Percentiles rank a stretch among this genome's conserved stretches.
These are phyloP conservation scores for Pseudogymnoascus sp. DNA, from an alignment of 2,329 filamentous ascomycete species.

Conservation along the genomic window DNA sequence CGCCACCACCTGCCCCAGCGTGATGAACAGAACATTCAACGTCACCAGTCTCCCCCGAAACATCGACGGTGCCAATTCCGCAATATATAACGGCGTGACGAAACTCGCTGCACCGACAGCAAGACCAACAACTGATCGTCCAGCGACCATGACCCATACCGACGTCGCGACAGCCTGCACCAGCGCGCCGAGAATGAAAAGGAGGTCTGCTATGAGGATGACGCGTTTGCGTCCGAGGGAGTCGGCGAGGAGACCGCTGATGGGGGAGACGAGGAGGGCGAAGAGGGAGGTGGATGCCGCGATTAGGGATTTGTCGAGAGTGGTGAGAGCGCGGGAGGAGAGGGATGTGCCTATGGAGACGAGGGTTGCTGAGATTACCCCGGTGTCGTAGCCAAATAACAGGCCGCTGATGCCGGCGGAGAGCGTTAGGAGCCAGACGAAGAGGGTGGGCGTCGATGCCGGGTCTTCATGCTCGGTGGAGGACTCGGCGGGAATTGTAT, in stretches of 20 bases:
- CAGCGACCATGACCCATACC: constrained; percentile 57
- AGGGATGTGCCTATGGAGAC: constrained; percentile 55
- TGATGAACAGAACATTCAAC: constrained; percentile 74
- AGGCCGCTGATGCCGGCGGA: constrained; percentile 60
- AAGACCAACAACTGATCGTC: constrained; percentile 60
- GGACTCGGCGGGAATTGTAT: constrained; percentile 9
- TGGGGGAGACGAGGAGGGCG: constrained; percentile 54
- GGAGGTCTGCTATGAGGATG: constrained; percentile 53
- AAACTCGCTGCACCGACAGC: constrained; percentile 72
- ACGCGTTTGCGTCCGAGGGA: constrained; percentile 51
- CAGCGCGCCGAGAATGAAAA: constrained; percentile 61
- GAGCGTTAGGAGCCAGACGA: constrained; percentile 53
- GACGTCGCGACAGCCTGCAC: constrained; percentile 51
- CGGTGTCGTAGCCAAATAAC: constrained; percentile 61
- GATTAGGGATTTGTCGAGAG: constrained; percentile 61
- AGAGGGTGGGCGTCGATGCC: constrained; percentile 32
- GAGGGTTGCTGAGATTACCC: constrained; percentile 60
- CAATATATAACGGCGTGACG: constrained; percentile 80
- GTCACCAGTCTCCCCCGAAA: constrained; percentile 75
- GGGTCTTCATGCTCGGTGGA: constrained; percentile 10
- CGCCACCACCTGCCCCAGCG: constrained; percentile 78
- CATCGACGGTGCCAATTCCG: constrained; percentile 70
- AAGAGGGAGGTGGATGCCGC: constrained; percentile 62
- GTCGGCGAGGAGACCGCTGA: constrained; percentile 57
- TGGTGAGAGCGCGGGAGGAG: constrained; percentile 46